phyloP scores from a whole-genome alignment of 768 basidiomycete genomes.

The Filobasidium floriforme region DNA sequence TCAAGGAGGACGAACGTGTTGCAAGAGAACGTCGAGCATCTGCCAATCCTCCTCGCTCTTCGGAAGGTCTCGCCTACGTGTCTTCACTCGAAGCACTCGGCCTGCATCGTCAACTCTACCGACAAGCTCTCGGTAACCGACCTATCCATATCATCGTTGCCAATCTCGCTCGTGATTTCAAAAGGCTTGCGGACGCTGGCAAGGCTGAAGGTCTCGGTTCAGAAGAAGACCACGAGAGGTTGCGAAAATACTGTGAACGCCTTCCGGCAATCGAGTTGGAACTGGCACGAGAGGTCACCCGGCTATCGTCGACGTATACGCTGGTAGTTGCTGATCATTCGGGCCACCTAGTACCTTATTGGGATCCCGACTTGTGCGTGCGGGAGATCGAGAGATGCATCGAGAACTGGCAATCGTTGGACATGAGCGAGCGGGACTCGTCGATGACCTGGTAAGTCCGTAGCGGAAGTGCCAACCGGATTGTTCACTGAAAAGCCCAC shows the following conservation, averaged over 20 bases:
- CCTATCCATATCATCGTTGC: conserved; percentile 22
- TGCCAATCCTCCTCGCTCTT: not conserved
- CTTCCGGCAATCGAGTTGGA: conserved; percentile 20
- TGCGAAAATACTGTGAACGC: conserved; percentile 15
- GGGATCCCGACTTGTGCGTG: conserved; percentile 24
- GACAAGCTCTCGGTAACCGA: conserved; percentile 20
- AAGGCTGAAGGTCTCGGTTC: conserved; percentile 20
- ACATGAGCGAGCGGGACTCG: not conserved
- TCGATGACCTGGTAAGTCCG: not conserved
- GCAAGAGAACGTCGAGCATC: not conserved
- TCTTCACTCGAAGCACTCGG: conserved; percentile 18
- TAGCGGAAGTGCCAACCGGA: not conserved
- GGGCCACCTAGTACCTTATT: conserved; percentile 20
- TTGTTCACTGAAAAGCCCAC: not conserved
- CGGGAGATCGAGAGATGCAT: conserved; percentile 25
- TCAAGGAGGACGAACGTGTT: conserved; percentile 10
- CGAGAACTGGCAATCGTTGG: not conserved
- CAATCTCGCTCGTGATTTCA: conserved; percentile 23
- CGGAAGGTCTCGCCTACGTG: conserved; percentile 15
- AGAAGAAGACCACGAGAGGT: conserved; percentile 17
- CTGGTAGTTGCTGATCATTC: conserved; percentile 21
- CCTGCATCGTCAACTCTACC: conserved; percentile 18
- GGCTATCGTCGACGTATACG: conserved; percentile 17
- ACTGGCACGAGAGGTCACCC: conserved; percentile 12
- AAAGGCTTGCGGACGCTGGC: conserved; percentile 1